Evolutionary conservation across 306 rosid genomes (phyloP).

Genomic region (Ormosia emarginata): DNA sequence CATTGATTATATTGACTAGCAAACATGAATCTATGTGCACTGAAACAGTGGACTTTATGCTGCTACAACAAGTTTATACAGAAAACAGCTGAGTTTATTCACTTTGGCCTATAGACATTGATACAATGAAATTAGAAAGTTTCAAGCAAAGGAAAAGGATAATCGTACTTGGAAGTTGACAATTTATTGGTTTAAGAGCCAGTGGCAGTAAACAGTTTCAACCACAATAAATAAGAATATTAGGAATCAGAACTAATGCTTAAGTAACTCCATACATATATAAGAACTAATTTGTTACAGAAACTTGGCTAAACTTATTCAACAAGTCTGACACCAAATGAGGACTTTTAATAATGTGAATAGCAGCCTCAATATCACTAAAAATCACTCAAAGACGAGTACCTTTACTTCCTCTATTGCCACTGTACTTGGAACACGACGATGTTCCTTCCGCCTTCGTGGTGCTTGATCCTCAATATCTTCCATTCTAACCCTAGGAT

Average conservation of each 20-base stretch:
- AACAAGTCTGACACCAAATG: conserved; percentile 11
- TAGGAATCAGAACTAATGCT: background rate
- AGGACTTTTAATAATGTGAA: background rate
- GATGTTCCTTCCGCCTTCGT: conserved; percentile 83
- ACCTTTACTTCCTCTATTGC: conserved; percentile 97
- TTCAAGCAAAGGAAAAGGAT: background rate
- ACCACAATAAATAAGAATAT: background rate
- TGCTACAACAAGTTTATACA: background rate
- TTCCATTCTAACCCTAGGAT: conserved; percentile 78
- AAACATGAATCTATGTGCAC: background rate
- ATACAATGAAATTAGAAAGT: background rate
- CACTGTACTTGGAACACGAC: conserved; percentile 91
- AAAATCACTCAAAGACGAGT: conserved; percentile 24
- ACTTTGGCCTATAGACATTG: background rate
- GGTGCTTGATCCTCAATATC: conserved; percentile 74
- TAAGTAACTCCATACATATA: background rate
- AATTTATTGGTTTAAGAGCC: background rate
- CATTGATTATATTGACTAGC: background rate
- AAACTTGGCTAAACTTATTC: conserved; percentile 13
- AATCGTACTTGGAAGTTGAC: background rate
- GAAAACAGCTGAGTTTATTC: background rate
- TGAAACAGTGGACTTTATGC: background rate
- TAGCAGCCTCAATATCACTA: conserved; percentile 6
- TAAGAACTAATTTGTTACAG: background rate
- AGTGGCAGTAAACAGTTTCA: background rate